These are phyloP conservation scores for Helianthus annuus DNA, from an alignment of 129 eudicot genomes.

Conservation along the genomic window DNA sequence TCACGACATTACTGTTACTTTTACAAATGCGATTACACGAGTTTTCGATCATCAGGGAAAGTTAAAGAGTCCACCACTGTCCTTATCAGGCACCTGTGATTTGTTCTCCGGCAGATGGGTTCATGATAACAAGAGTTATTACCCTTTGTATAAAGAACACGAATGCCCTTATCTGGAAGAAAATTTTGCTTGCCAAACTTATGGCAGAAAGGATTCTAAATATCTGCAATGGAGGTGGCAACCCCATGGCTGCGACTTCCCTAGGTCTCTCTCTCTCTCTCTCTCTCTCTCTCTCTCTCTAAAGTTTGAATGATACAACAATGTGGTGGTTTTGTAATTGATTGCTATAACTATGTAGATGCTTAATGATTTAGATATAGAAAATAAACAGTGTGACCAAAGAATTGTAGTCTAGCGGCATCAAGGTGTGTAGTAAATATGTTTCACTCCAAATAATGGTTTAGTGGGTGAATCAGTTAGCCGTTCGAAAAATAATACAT, in stretches of 20 bases:
- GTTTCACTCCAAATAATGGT: too few relatives aligned
- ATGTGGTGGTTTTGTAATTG: too few relatives aligned
- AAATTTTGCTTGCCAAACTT: slow-evolving; percentile 52
- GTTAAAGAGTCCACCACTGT: neutral
- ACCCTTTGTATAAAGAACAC: slow-evolving; percentile 54
- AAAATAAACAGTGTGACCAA: too few relatives aligned
- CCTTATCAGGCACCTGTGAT: slow-evolving; percentile 34
- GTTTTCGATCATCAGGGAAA: slow-evolving; percentile 13
- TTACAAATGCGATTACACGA: neutral
- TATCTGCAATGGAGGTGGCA: slow-evolving; percentile 75
- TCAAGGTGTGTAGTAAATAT: too few relatives aligned
- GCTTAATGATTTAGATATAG: too few relatives aligned
- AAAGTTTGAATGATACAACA: neutral
- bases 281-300: neutral
- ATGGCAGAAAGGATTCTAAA: slow-evolving; percentile 47
- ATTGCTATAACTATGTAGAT: too few relatives aligned
- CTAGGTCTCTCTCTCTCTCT: slow-evolving; percentile 42
- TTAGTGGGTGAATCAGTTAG: too few relatives aligned
- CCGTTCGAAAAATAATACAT: too few relatives aligned
- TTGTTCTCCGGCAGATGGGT: slow-evolving; percentile 70
- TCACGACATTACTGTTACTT: neutral
- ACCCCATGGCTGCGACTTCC: slow-evolving; percentile 59
- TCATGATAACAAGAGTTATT: slow-evolving; percentile 43
- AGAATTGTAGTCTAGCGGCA: too few relatives aligned
- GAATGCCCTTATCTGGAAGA: slow-evolving; percentile 56